Conservation (phyloP, 148 eudicot species). For the Polygonum maritimum region DNA sequence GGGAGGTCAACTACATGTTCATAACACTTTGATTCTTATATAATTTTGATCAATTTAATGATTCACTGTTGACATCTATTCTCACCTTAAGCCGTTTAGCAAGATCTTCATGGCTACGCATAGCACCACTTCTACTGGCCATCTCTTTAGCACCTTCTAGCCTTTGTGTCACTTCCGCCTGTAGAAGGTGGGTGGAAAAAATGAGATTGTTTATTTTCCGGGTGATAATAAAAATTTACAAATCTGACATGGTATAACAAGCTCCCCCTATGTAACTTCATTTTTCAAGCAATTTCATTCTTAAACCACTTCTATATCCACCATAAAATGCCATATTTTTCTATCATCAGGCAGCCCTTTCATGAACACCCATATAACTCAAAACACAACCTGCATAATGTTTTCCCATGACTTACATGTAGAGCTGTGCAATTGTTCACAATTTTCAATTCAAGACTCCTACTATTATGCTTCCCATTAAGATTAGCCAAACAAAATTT, state of each 20-base stretch:
- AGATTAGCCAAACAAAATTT: background rate
- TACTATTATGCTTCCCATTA: background rate
- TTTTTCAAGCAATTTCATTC: background rate
- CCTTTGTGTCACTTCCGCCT: slow-evolving; percentile 80
- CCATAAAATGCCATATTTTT: background rate
- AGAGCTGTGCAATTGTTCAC: background rate
- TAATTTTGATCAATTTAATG: background rate
- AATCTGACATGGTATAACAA: background rate
- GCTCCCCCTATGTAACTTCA: background rate
- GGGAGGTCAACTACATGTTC: background rate
- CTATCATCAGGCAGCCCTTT: background rate
- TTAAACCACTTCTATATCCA: background rate
- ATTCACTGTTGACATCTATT: background rate
- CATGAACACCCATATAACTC: background rate
- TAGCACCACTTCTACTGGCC: slow-evolving; percentile 38
- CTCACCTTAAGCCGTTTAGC: slow-evolving; percentile 87
- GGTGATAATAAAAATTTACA: background rate
- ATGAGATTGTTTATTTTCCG: background rate
- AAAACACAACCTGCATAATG: background rate
- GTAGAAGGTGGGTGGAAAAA: slow-evolving; percentile 17
- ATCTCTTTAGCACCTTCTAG: slow-evolving; percentile 62
- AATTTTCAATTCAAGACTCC: background rate
- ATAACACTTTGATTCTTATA: background rate
- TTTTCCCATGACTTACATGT: background rate
- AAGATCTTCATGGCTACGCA: slow-evolving; percentile 85